Conservation (phyloP, 2,329 filamentous ascomycete genomes). For the Phialemoniopsis sp. region DNA sequence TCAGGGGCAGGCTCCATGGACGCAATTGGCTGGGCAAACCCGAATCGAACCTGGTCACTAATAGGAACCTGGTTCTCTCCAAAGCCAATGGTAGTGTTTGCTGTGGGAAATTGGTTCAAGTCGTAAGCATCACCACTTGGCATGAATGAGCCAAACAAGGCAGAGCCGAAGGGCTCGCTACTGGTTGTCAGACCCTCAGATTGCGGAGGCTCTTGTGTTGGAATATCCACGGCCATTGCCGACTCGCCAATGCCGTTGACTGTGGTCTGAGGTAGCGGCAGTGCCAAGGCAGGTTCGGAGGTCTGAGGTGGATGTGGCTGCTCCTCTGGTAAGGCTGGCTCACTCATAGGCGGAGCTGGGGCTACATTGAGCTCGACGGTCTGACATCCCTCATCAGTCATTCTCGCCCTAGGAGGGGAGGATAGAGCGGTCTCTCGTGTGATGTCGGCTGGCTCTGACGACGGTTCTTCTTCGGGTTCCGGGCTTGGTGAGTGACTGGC, state of each 20-base stretch:
- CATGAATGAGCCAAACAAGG: background rate
- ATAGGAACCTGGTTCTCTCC: conserved; percentile 3
- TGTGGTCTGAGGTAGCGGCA: no score
- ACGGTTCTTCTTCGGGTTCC: conserved; percentile 37
- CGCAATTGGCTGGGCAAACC: conserved; percentile 14
- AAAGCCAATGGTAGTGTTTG: background rate
- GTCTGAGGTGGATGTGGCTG: background rate
- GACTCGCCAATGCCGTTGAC: no score
- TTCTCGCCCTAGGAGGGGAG: conserved; percentile 13
- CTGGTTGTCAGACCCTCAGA: background rate
- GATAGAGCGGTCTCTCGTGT: conserved; percentile 1
- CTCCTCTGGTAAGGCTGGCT: background rate
- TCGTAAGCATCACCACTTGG: background rate
- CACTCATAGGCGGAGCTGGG: conserved; percentile 3
- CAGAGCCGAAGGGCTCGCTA: background rate
- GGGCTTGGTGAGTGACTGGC: conserved; percentile 68
- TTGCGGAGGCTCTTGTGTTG: background rate
- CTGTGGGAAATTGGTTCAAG: background rate
- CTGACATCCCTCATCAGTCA: conserved; percentile 24
- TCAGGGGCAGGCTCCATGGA: no score
- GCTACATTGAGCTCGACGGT: conserved; percentile 17
- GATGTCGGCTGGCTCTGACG: conserved; percentile 12
- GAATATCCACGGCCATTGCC: no score
- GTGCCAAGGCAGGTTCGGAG: no score
- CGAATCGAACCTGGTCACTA: conserved; percentile 20